These are phyloP conservation scores for Antitrichia curtipendula DNA, from an alignment of 225 moss, liverwort and hornwort species.

Conservation along the genomic window DNA sequence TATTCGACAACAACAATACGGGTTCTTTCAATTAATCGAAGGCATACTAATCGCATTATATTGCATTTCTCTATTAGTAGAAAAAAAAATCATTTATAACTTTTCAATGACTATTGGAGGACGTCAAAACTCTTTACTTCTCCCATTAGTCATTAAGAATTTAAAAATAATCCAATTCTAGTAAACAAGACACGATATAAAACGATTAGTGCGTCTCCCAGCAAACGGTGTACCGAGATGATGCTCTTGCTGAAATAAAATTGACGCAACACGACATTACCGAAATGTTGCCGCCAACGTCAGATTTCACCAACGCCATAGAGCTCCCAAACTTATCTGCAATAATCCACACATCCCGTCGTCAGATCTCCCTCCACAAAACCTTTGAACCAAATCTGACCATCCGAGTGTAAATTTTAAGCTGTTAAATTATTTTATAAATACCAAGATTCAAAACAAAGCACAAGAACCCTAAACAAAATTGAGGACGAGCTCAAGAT, in stretches of 20 bases:
- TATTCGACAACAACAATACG: background rate
- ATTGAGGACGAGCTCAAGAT: background rate
- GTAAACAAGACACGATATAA: background rate
- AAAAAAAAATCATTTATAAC: too few species aligned
- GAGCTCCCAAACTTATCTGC: constrained; percentile 85
- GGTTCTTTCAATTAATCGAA: background rate
- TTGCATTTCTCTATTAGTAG: background rate
- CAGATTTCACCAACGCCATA: constrained; percentile 80
- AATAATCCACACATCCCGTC: background rate
- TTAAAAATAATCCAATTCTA: too few species aligned
- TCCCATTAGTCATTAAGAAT: background rate
- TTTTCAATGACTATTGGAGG: background rate
- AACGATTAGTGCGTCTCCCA: background rate
- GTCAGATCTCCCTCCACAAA: background rate
- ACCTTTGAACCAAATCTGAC: background rate
- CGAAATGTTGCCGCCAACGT: constrained; percentile 89
- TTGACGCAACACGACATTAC: background rate
- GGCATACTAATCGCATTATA: background rate
- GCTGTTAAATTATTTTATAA: background rate
- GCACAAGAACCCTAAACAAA: background rate
- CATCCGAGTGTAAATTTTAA: background rate
- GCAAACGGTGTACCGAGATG: background rate
- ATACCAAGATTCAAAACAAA: background rate
- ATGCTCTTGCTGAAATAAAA: background rate
- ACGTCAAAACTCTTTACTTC: background rate